phyloP scores from a whole-genome alignment of 2,329 filamentous ascomycete species.

The Dothideomycetes sp. region DNA sequence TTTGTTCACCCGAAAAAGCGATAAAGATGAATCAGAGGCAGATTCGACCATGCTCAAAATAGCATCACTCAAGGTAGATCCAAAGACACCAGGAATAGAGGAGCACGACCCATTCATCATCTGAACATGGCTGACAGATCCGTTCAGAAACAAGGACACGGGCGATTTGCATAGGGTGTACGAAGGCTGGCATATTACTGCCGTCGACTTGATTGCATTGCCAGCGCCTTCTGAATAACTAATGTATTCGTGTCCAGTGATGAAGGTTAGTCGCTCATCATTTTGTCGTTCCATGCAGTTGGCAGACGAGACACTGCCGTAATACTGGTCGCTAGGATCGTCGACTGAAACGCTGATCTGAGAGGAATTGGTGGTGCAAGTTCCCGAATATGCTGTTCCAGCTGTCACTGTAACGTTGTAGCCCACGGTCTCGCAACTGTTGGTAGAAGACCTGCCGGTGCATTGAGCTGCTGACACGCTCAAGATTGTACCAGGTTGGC shows the following conservation, averaged over 20 bases:
- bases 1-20: not conserved
- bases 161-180: not conserved
- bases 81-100: not conserved
- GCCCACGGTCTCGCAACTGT: not conserved
- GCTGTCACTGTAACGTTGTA: not conserved
- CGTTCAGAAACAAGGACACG: not conserved
- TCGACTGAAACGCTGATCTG: not conserved
- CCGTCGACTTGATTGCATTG: not conserved
- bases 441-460: not conserved
- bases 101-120: not conserved
- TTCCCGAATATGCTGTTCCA: too few species aligned
- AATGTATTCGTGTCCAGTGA: not conserved
- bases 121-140: not conserved
- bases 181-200: not conserved
- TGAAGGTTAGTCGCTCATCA: not conserved
- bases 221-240: not conserved
- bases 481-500: not conserved
- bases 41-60: not conserved
- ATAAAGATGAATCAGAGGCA: not conserved
- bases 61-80: not conserved
- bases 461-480: not conserved
- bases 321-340: not conserved
- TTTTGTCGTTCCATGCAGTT: not conserved
- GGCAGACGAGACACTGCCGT: not conserved
- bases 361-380: not conserved